Conservation (phyloP, 2,329 filamentous ascomycete genomes). For the Fusarium agapanthi region DNA sequence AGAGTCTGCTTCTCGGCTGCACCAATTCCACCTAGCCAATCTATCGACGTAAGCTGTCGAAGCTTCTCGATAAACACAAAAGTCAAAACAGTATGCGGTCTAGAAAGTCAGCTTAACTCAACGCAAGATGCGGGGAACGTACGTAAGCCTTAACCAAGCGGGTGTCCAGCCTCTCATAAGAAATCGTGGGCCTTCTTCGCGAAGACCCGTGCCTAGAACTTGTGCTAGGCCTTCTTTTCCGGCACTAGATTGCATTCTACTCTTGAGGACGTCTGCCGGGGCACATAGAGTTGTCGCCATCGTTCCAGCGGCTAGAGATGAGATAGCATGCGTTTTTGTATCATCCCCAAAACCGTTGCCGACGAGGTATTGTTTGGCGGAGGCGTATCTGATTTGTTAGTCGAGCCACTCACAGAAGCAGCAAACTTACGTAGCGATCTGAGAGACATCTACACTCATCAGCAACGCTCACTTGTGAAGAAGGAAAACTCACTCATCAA, state of each 20-base stretch:
- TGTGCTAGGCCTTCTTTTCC: constrained; percentile 46
- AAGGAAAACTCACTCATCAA: constrained; percentile 51
- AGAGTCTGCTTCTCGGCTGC: constrained; percentile 14
- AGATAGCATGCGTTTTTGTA: constrained; percentile 50
- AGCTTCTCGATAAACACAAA: constrained; percentile 58
- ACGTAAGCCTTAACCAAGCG: constrained; percentile 56
- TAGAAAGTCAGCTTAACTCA: constrained; percentile 26
- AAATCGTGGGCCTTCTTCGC: constrained; percentile 52
- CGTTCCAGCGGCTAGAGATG: constrained; percentile 54
- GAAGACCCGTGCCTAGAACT: constrained; percentile 47
- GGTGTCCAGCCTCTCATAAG: constrained; percentile 58
- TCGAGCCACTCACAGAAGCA: not conserved
- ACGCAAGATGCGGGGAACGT: not conserved
- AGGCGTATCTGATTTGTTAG: constrained; percentile 43
- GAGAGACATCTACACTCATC: constrained; percentile 49
- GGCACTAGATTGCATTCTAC: constrained; percentile 49
- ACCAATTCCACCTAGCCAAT: constrained; percentile 26
- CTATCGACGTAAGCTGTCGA: constrained; percentile 44
- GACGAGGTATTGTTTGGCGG: constrained; percentile 47
- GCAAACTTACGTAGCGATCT: constrained; percentile 52
- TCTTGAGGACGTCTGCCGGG: constrained; percentile 56
- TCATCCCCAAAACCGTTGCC: constrained; percentile 47
- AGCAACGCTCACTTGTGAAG: not conserved
- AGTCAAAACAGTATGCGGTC: constrained; percentile 56
- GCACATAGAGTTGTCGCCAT: constrained; percentile 57